phyloP scores from a whole-genome alignment of 305 asterid species.

The Rubia balearica region DNA sequence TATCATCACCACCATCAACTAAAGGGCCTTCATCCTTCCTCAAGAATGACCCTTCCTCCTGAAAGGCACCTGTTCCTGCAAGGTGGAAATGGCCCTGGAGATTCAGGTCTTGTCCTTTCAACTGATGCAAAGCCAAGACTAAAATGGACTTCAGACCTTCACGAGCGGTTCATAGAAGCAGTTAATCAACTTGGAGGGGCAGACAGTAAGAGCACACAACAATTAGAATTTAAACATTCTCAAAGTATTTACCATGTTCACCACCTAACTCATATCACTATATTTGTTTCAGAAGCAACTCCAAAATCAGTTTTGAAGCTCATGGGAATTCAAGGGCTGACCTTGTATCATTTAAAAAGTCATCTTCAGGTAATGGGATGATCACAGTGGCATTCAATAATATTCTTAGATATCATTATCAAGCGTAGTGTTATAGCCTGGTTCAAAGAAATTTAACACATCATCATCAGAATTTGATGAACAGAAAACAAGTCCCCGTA shows the following conservation, averaged over 20 bases:
- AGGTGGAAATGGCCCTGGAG: constrained; percentile 54
- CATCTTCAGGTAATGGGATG: constrained; percentile 82
- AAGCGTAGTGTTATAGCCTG: constrained; percentile 10
- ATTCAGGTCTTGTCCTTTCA: constrained; percentile 85
- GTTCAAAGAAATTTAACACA: background rate
- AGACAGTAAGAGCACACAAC: constrained; percentile 60
- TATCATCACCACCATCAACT: constrained; percentile 73
- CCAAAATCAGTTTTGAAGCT: constrained; percentile 97
- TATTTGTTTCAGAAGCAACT: constrained; percentile 76
- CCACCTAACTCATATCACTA: constrained; percentile 23
- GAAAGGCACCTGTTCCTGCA: constrained; percentile 72
- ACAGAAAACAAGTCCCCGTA: background rate
- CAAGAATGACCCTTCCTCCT: constrained; percentile 50
- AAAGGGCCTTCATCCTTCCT: constrained; percentile 48
- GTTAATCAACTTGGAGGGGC: constrained; percentile 98
- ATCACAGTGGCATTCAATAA: constrained; percentile 14
- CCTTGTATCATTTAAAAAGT: constrained; percentile 94
- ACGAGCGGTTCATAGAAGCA: constrained; percentile 87
- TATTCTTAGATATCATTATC: constrained; percentile 10
- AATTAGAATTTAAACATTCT: constrained; percentile 6
- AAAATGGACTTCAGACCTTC: constrained; percentile 98
- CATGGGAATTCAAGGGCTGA: constrained; percentile 95
- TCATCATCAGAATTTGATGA: background rate
- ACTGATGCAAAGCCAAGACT: constrained; percentile 98
- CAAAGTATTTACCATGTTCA: constrained; percentile 19